phyloP scores from a whole-genome alignment of 2,329 filamentous ascomycete genomes.

The Hymenoscyphus linearis region DNA sequence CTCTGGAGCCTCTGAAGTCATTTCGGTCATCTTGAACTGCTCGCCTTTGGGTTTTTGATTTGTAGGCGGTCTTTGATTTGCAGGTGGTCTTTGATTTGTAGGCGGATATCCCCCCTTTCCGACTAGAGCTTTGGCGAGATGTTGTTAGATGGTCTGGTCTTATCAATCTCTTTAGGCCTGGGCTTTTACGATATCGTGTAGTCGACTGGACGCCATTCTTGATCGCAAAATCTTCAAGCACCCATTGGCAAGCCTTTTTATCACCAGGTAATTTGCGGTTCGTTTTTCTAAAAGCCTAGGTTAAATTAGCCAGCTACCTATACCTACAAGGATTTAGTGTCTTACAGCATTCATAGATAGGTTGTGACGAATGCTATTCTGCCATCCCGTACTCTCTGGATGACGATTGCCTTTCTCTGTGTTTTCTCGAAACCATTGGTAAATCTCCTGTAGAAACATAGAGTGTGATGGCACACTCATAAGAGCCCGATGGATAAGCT shows the following conservation, averaged over 20 bases:
- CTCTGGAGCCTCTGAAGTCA: constrained; percentile 9
- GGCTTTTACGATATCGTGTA: constrained; percentile 65
- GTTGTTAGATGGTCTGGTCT: constrained; percentile 35
- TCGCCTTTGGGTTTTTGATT: constrained; percentile 20
- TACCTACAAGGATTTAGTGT: constrained; percentile 18
- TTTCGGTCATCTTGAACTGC: constrained; percentile 12
- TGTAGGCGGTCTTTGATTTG: constrained; percentile 22
- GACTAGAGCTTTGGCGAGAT: constrained; percentile 22
- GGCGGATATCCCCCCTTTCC: constrained; percentile 23
- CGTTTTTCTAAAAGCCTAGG: constrained; percentile 51
- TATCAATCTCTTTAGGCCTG: constrained; percentile 35
- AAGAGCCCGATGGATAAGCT: constrained; percentile 73
- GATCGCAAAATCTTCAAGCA: constrained; percentile 65
- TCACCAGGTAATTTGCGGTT: constrained; percentile 37
- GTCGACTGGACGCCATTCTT: constrained; percentile 75
- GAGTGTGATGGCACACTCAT: constrained; percentile 59
- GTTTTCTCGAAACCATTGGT: constrained; percentile 81
- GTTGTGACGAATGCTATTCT: constrained; percentile 94
- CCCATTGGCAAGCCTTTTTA: constrained; percentile 72
- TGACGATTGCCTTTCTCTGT: constrained; percentile 65
- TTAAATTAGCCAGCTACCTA: constrained; percentile 4
- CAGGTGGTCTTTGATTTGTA: constrained; percentile 21
- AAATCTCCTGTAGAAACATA: constrained; percentile 81
- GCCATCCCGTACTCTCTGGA: constrained; percentile 64
- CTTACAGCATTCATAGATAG: constrained; percentile 90